phyloP scores from a whole-genome alignment of 148 eudicot genomes.

The Drosera capensis region DNA sequence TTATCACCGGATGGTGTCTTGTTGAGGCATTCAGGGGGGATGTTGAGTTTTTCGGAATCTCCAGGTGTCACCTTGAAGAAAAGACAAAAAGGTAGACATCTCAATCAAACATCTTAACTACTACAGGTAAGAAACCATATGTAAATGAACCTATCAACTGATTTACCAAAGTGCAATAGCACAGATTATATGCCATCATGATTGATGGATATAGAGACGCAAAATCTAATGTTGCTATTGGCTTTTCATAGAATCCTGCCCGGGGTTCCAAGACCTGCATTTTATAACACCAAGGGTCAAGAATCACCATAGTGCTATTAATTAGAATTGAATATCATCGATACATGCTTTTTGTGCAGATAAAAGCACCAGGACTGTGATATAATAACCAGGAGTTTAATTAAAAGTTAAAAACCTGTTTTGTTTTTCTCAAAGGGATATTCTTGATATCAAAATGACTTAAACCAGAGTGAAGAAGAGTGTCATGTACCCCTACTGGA shows the following conservation, averaged over 20 bases:
- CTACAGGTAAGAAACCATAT: background rate
- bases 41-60: constrained; percentile 62
- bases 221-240: constrained; percentile 96
- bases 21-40: constrained; percentile 71
- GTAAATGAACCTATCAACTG: background rate
- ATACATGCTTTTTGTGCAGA: no score
- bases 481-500: no score
- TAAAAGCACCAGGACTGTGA: no score
- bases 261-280: constrained; percentile 87
- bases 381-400: no score
- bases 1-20: constrained; percentile 97
- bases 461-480: no score
- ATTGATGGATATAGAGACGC: constrained; percentile 98
- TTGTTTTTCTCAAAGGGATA: no score
- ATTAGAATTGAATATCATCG: no score
- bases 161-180: constrained; percentile 89
- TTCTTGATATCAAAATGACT: no score
- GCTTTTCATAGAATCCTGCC: constrained; percentile 92
- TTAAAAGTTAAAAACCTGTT: no score
- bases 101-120: background rate
- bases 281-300: constrained; percentile 6
- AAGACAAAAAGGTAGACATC: constrained; percentile 5
- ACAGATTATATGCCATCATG: constrained; percentile 98
- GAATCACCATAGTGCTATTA: background rate
- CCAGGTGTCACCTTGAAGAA: constrained; percentile 71